Evolutionary conservation across 768 basidiomycete species (phyloP), one percentile per base, ranked within the genome.

Genomic region (Boletus bicolor): DNA sequence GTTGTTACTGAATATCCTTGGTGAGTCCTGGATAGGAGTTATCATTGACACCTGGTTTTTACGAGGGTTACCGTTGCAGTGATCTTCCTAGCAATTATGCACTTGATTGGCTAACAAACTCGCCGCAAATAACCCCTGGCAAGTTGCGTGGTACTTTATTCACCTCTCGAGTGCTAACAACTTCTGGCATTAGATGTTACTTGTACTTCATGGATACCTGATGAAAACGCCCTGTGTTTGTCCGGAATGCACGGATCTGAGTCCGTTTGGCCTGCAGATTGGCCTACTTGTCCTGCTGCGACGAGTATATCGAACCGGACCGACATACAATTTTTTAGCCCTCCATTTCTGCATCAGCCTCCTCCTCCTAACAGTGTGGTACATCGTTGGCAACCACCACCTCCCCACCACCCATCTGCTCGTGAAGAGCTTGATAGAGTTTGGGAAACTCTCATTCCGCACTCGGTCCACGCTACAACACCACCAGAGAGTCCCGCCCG

Each of bases 151-250:
- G 9, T 28, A 17, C 21, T 9, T 17, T 21, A 8, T 41, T 12
- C 14, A 9, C 5, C 21, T 19, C 2, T 50, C 42, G 7, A 26
- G 24, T 8, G 17, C 8, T 53, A 12, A 65, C 17, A 17, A 5
- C 5, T 37, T 28, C n/a, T 30, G 11, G 35, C 26, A 1, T 34
- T 47, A 66, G 64, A 49, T 26, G 3, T 7, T 44, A 1, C 21
- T 21, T 19, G 10, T 34, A 0, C 24, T 32, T 8, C 53, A 37
- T 39, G 30, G 9, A 17, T 32, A 8, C 12, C 19, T 34, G 11
- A 21, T 2, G 51, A 44, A 10, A 62, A 63, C 36, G 19, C 57
- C 5, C 41, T 54, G 2, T 38, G 54, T 0, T 35, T 51, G 43
- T 51, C 11, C 15, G 57, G 21, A 32, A 30, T 34, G 2, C 0